A percentile compares a stretch with the other conserved stretches of the same genome.
Evolutionary conservation across 495 filamentous ascomycete species (phyloP).

Genomic region (Penicillium canescens): DNA sequence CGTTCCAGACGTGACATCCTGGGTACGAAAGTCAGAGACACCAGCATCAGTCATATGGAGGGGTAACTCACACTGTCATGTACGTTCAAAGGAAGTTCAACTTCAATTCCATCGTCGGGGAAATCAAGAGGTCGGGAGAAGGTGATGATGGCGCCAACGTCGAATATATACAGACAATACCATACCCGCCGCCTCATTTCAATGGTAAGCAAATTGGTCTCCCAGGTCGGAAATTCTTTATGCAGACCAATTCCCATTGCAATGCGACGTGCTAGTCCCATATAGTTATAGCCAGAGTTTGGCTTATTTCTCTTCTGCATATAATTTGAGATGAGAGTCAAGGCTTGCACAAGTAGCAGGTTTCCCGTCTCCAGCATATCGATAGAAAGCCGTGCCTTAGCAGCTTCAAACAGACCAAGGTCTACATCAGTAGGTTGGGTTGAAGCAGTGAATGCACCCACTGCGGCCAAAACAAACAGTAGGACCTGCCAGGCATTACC

Average conservation of each 20-base stretch:
- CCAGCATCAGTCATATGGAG: too few relatives aligned
- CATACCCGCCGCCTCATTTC: constrained; percentile 20
- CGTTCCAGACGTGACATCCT: constrained; percentile 16
- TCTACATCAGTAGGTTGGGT: constrained; percentile 12
- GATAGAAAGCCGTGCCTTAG: constrained; percentile 18
- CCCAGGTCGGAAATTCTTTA: constrained; percentile 17
- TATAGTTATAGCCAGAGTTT: constrained; percentile 24
- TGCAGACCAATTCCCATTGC: constrained; percentile 24
- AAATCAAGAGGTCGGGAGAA: constrained; percentile 23
- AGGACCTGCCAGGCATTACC: constrained; percentile 18
- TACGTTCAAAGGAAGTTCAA: constrained; percentile 17
- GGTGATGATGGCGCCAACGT: constrained; percentile 19
- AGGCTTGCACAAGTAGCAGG: constrained; percentile 15
- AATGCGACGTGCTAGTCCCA: constrained; percentile 19
- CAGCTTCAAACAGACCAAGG: constrained; percentile 16
- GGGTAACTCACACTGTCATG: constrained; percentile 13
- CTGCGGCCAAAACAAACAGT: constrained; percentile 14
- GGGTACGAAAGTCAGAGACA: not conserved
- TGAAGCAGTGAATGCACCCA: constrained; percentile 14
- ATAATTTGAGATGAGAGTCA: constrained; percentile 19
- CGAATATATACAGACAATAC: constrained; percentile 22
- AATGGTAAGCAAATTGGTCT: constrained; percentile 2
- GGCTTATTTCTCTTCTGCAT: constrained; percentile 24
- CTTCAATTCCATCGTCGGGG: constrained; percentile 16
- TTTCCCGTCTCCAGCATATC: constrained; percentile 23